Percentiles rank a stretch among this genome's conserved stretches.
These are phyloP conservation scores for Claviceps citrina DNA, from an alignment of 2,329 filamentous ascomycete genomes.

Conservation along the genomic window DNA sequence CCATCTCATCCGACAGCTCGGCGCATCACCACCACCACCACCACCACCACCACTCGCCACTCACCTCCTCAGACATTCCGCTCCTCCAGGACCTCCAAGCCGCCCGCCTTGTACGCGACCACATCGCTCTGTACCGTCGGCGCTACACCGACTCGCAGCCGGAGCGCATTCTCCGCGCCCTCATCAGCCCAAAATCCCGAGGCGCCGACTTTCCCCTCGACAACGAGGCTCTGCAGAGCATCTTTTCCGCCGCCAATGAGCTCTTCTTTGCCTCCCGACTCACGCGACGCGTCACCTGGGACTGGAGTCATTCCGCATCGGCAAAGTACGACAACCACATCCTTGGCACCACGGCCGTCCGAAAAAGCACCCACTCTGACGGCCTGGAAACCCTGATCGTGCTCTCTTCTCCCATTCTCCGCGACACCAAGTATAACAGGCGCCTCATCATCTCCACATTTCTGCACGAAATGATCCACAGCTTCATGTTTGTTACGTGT, in stretches of 20 bases:
- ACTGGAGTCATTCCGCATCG: conserved; percentile 39
- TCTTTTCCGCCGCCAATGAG: conserved; percentile 45
- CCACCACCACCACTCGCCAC: conserved; percentile 13
- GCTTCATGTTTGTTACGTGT: conserved; percentile 48
- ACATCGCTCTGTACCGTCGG: conserved; percentile 29
- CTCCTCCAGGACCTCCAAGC: conserved; percentile 26
- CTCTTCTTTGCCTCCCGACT: conserved; percentile 46
- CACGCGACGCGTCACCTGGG: conserved; percentile 43
- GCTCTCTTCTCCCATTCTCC: conserved; percentile 43
- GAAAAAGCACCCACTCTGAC: conserved; percentile 26
- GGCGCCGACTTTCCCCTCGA: conserved; percentile 37
- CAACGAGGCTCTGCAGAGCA: conserved; percentile 39
- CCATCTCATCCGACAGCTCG: conserved; percentile 27
- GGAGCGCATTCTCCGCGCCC: conserved; percentile 40
- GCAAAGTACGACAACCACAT: conserved; percentile 37
- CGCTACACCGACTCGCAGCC: conserved; percentile 35
- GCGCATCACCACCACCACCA: conserved; percentile 12
- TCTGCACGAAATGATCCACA: conserved; percentile 51
- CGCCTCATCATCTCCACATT: conserved; percentile 49
- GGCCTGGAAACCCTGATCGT: conserved; percentile 50
- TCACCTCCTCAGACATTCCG: conserved; percentile 13
- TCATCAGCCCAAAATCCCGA: conserved; percentile 35
- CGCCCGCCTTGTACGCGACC: conserved; percentile 31
- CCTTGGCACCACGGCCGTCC: conserved; percentile 47
- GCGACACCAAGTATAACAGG: conserved; percentile 38